Percentiles rank a stretch among this genome's conserved stretches.
These are phyloP conservation scores for Phlyctochytrium bullatum DNA, from an alignment of 192 early-diverging fungal genomes.

Conservation along the genomic window DNA sequence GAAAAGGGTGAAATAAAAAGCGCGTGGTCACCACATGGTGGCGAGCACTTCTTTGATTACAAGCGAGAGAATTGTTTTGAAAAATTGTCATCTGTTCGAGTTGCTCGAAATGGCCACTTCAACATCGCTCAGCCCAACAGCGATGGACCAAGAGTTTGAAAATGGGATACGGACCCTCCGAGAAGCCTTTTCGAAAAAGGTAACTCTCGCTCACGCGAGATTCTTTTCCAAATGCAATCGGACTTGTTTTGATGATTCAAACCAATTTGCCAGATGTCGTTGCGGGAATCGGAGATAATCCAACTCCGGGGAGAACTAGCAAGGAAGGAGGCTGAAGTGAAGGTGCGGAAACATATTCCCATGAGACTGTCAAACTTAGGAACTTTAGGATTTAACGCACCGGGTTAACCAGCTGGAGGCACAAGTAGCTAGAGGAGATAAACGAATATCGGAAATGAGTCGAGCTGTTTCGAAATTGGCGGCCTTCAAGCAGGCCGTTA, in stretches of 20 bases:
- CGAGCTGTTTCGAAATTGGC: constrained; percentile 27
- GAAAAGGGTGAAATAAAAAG: too few species aligned
- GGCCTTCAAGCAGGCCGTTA: constrained; percentile 32
- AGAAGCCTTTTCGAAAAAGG: constrained; percentile 24
- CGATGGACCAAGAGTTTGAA: constrained; percentile 26
- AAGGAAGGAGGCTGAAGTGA: constrained; percentile 23
- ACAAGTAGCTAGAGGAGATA: constrained; percentile 7
- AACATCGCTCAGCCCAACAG: not conserved
- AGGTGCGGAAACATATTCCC: constrained; percentile 6
- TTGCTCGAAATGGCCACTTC: not conserved
- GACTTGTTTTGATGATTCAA: not conserved
- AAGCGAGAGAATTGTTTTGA: not conserved
- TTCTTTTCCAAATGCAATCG: not conserved
- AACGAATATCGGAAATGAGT: constrained; percentile 32
- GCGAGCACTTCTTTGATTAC: too few species aligned
- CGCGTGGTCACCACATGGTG: too few species aligned
- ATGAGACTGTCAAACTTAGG: not conserved
- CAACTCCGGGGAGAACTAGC: constrained; percentile 9
- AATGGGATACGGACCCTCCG: constrained; percentile 22
- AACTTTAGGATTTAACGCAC: not conserved
- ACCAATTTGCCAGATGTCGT: constrained; percentile 14
- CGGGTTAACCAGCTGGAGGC: constrained; percentile 1
- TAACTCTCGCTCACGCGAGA: not conserved
- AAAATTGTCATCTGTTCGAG: not conserved
- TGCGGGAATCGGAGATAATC: constrained; percentile 22